phyloP scores from a whole-genome alignment of 345 rosid species.

The Arabis hirsuta region DNA sequence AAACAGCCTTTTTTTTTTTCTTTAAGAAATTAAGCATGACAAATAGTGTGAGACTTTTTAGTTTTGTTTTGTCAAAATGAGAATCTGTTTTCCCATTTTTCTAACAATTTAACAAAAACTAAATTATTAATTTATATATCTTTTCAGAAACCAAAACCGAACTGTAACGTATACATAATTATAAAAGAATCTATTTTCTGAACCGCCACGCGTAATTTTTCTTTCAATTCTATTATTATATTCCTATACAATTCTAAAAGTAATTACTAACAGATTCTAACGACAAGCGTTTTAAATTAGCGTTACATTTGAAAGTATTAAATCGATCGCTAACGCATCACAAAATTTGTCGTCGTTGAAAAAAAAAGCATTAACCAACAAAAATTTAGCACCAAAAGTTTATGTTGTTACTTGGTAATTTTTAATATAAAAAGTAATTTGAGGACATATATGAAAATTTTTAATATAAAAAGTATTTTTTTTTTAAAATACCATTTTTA shows the following conservation, averaged over 20 bases:
- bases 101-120: neutral
- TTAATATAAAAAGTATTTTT: too few species aligned
- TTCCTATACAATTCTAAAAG: neutral
- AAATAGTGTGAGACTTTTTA: constrained; percentile 27
- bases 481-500: too few species aligned
- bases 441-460: too few species aligned
- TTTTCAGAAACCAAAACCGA: neutral
- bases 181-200: neutral
- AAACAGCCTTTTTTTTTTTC: constrained; percentile 23
- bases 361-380: neutral
- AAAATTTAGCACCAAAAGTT: neutral
- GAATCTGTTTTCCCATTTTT: neutral
- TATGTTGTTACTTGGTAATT: neutral
- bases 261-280: neutral
- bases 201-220: neutral
- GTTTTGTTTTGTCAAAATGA: constrained; percentile 19
- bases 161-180: neutral
- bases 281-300: neutral
- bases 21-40: constrained; percentile 14
- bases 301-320: neutral
- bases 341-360: neutral
- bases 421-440: neutral
- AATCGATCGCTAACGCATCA: neutral
- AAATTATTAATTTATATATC: neutral
- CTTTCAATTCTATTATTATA: neutral